These are phyloP conservation scores for Tricholomella constricta DNA, from an alignment of 768 basidiomycete species.

Conservation along the genomic window DNA sequence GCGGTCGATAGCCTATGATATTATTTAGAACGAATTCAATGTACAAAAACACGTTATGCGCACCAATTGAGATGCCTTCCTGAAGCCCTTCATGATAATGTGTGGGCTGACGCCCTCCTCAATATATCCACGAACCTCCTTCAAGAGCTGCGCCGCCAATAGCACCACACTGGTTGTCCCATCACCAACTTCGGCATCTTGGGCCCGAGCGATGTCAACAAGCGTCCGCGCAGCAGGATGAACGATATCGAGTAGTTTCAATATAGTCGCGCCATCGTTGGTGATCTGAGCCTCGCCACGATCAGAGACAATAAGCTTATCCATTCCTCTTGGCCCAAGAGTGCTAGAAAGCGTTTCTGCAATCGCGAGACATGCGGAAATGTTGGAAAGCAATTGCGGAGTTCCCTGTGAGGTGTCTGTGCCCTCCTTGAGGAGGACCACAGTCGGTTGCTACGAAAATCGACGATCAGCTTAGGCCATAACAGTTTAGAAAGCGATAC, in stretches of 20 bases:
- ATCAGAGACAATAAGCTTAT: constrained; percentile 93
- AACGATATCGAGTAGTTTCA: constrained; percentile 96
- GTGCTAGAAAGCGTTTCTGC: constrained; percentile 90
- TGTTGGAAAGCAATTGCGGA: constrained; percentile 91
- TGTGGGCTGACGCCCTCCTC: constrained; percentile 98
- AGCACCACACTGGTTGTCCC: constrained; percentile 97
- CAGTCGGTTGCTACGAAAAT: constrained; percentile 84
- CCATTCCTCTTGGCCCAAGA: constrained; percentile 98
- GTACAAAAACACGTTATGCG: constrained; percentile 27
- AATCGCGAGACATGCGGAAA: constrained; percentile 94
- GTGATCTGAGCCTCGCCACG: constrained; percentile 98
- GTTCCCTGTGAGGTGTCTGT: constrained; percentile 96
- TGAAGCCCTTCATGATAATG: constrained; percentile 96
- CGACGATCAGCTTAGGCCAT: constrained; percentile 10
- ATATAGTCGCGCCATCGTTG: constrained; percentile 98
- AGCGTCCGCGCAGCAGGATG: constrained; percentile 98
- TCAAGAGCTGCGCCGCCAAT: constrained; percentile 90
- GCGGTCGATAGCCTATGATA: constrained; percentile 71
- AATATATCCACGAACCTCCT: constrained; percentile 87
- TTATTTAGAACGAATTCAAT: constrained; percentile 6
- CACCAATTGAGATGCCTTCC: constrained; percentile 85
- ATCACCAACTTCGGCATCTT: constrained; percentile 98
- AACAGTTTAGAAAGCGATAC: constrained; percentile 3
- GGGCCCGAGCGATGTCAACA: constrained; percentile 96
- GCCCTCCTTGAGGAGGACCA: constrained; percentile 94